Evolutionary conservation across 2,329 filamentous ascomycete species (phyloP).

Genomic region (Diaporthe nobilis): DNA sequence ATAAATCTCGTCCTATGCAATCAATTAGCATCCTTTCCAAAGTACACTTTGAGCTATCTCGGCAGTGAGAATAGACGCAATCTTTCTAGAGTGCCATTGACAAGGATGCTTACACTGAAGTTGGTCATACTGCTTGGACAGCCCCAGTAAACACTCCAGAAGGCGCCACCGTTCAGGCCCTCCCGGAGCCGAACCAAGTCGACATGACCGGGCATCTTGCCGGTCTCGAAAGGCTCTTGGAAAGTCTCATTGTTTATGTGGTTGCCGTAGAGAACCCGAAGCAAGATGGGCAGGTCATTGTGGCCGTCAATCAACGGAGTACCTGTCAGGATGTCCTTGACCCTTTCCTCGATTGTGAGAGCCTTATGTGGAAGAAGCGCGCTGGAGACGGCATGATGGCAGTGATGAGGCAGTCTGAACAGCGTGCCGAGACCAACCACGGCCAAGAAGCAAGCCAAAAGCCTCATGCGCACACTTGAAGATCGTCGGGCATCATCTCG

Average conservation of each 20-base stretch:
- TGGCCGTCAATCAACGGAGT: slow-evolving; percentile 81
- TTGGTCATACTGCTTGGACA: slow-evolving; percentile 82
- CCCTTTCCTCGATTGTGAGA: slow-evolving; percentile 59
- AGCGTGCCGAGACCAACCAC: slow-evolving; percentile 22
- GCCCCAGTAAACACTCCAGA: slow-evolving; percentile 89
- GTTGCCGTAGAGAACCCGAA: slow-evolving; percentile 79
- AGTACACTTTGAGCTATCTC: neutral
- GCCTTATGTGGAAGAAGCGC: slow-evolving; percentile 2
- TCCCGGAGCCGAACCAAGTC: slow-evolving; percentile 82
- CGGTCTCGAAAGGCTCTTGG: slow-evolving; percentile 79
- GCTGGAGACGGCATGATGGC: slow-evolving; percentile 30
- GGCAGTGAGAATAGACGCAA: too few species aligned
- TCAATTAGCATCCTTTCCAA: neutral
- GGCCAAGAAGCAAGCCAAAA: slow-evolving; percentile 16
- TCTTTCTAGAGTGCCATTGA: neutral
- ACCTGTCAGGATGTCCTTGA: slow-evolving; percentile 59
- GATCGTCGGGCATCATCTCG: slow-evolving; percentile 33
- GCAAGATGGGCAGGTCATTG: slow-evolving; percentile 84
- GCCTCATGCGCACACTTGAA: slow-evolving; percentile 1
- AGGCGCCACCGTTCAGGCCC: slow-evolving; percentile 85
- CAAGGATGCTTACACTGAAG: slow-evolving; percentile 64
- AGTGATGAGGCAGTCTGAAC: slow-evolving; percentile 28
- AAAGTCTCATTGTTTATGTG: slow-evolving; percentile 84
- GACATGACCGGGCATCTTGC: slow-evolving; percentile 78
- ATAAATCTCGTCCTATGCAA: slow-evolving; percentile 33